A percentile compares a stretch with the other conserved stretches of the same genome.
These are phyloP conservation scores for Tritrichomonas musculus DNA, from an alignment of 208 protist genomes.

Conservation along the genomic window DNA sequence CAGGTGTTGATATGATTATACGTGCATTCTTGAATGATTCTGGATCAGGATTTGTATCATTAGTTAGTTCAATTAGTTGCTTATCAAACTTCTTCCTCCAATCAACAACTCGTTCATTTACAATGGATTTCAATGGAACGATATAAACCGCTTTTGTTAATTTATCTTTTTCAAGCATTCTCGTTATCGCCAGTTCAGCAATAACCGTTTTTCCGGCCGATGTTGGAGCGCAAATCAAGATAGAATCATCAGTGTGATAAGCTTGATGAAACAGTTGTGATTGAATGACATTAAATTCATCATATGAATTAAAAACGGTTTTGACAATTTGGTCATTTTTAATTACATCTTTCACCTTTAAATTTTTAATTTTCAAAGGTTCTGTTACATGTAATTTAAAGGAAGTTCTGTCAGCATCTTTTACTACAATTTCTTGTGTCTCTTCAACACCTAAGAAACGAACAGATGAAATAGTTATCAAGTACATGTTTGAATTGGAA, in stretches of 20 bases:
- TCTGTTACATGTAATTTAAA: background rate
- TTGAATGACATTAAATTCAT: conserved; percentile 97
- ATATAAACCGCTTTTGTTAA: conserved; percentile 81
- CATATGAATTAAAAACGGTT: conserved; percentile 74
- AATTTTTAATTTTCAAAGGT: background rate
- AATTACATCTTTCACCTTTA: background rate
- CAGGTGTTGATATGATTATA: conserved; percentile 95
- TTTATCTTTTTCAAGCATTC: conserved; percentile 71
- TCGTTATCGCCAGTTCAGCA: conserved; percentile 94
- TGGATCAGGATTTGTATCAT: conserved; percentile 55
- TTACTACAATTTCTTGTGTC: background rate
- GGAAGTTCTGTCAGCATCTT: background rate
- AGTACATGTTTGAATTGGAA: background rate
- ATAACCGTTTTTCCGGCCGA: conserved; percentile 92
- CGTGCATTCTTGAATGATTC: conserved; percentile 60
- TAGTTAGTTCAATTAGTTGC: conserved; percentile 91
- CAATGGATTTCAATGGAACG: conserved; percentile 96
- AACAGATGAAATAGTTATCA: background rate
- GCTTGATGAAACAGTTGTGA: conserved; percentile 65
- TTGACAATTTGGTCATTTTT: background rate
- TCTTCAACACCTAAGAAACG: conserved; percentile 6
- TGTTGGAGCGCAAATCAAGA: conserved; percentile 93
- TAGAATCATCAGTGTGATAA: conserved; percentile 92
- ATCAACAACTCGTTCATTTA: conserved; percentile 93
- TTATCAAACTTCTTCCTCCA: conserved; percentile 77